phyloP scores from a whole-genome alignment of 73 alveolate species.

The Paramecium pentaurelia region DNA sequence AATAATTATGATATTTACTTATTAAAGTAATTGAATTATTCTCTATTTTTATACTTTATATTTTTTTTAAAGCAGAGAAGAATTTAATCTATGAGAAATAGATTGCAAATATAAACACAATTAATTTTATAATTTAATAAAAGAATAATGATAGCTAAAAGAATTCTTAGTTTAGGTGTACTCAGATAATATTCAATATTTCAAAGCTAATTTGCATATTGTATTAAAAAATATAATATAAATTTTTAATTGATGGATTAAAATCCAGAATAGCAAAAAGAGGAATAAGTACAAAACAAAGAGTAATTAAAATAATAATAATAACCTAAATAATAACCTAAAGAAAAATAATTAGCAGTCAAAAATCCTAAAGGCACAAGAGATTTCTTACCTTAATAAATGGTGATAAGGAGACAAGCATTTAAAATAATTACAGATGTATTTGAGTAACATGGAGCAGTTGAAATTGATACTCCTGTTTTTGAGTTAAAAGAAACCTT shows the following conservation, averaged over 20 bases:
- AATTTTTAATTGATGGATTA: slow-evolving; percentile 1
- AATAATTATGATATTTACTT: not conserved
- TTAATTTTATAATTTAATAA: not conserved
- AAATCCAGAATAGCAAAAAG: not conserved
- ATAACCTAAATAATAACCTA: not conserved
- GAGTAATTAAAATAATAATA: not conserved
- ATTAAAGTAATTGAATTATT: not conserved
- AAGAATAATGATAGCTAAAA: not conserved
- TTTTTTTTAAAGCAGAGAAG: no score
- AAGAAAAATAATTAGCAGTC: slow-evolving; percentile 77
- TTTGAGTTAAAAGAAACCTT: slow-evolving; percentile 77
- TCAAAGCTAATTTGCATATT: not conserved
- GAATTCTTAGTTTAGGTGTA: not conserved
- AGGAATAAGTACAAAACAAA: not conserved
- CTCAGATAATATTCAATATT: not conserved
- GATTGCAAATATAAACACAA: no score
- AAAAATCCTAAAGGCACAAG: slow-evolving; percentile 91
- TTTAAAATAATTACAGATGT: slow-evolving; percentile 75
- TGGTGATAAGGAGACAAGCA: slow-evolving; percentile 84
- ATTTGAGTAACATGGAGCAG: slow-evolving; percentile 92
- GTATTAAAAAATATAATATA: not conserved
- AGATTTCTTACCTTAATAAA: slow-evolving; percentile 86
- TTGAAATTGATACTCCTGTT: slow-evolving; percentile 96
- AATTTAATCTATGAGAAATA: not conserved
- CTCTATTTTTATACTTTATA: no score